Conservation (phyloP, 257 asterid species). For the Penstemon davidsonii region DNA sequence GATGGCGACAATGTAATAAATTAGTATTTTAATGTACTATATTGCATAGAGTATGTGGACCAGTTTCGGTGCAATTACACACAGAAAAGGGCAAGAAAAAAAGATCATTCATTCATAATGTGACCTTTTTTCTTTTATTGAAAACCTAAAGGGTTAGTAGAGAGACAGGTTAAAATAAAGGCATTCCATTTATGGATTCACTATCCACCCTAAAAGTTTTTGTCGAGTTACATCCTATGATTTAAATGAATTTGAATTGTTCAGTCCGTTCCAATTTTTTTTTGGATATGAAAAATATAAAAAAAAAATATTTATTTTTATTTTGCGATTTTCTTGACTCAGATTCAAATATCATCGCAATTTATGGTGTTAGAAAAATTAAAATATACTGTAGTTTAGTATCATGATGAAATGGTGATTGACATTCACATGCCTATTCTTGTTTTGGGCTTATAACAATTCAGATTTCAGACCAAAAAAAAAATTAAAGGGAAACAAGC, state of each 20-base stretch:
- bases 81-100: neutral
- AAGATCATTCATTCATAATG: neutral
- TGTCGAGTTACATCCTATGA: neutral
- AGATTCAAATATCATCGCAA: too few relatives aligned
- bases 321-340: neutral
- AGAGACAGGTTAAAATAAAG: neutral
- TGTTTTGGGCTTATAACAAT: too few relatives aligned
- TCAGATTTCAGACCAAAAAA: too few relatives aligned
- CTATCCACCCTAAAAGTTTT: neutral
- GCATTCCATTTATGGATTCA: neutral
- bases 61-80: neutral
- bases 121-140: neutral
- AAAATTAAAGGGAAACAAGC: too few relatives aligned
- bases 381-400: too few relatives aligned
- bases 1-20: neutral
- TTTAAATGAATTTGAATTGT: neutral
- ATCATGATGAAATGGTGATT: too few relatives aligned
- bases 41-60: neutral
- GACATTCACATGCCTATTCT: too few relatives aligned
- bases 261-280: too few relatives aligned
- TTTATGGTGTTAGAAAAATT: too few relatives aligned
- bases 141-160: neutral
- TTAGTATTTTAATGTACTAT: neutral
- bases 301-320: too few relatives aligned
- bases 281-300: too few relatives aligned